Evolutionary conservation across 306 rosid genomes (phyloP).

Genomic region (Lotus japonicus): DNA sequence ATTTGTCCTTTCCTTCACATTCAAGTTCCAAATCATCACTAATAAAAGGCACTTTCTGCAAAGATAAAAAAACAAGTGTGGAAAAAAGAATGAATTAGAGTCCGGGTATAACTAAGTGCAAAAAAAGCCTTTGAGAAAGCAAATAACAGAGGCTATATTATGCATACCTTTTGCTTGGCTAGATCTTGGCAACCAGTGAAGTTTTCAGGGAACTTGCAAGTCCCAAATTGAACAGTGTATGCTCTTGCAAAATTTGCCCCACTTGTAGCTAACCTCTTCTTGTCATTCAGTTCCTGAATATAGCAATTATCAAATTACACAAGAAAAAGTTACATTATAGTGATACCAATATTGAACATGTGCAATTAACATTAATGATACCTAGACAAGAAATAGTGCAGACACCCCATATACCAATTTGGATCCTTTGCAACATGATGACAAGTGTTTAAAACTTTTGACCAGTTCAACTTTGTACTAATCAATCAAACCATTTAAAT

Average conservation of each 20-base stretch:
- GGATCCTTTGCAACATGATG: no score
- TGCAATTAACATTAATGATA: no score
- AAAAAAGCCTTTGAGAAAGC: no score
- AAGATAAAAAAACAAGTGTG: not conserved
- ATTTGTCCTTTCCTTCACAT: conserved; percentile 78
- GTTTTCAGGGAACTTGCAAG: conserved; percentile 87
- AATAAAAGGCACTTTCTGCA: conserved; percentile 81
- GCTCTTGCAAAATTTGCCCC: conserved; percentile 86
- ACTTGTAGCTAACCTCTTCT: conserved; percentile 78
- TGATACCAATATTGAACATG: no score
- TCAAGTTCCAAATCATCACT: conserved; percentile 65
- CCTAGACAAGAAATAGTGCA: no score
- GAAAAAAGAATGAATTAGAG: not conserved
- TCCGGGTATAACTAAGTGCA: not conserved
- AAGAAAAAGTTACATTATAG: not conserved
- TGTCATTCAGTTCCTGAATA: conserved; percentile 67
- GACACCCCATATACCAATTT: no score
- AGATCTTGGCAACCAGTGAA: conserved; percentile 93
- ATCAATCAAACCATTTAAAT: no score
- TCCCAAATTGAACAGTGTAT: conserved; percentile 70
- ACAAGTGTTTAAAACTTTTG: no score
- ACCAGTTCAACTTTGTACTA: no score
- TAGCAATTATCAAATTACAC: not conserved
- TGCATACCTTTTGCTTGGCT: conserved; percentile 66
- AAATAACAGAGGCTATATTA: not conserved